Evolutionary conservation across 73 alveolate species (phyloP).

Genomic region (Paramecium bursaria): DNA sequence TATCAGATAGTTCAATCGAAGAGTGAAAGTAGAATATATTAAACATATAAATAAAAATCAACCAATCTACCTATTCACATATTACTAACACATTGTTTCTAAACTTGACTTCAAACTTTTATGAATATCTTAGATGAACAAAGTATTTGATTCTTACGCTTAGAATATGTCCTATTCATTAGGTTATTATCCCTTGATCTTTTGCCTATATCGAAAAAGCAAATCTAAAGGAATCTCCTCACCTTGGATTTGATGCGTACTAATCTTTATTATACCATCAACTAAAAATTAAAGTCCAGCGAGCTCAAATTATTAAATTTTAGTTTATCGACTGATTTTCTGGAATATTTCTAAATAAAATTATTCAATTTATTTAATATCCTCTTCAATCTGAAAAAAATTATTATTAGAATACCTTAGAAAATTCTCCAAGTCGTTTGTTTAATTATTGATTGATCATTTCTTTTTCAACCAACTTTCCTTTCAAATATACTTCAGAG

Average conservation of each 20-base stretch:
- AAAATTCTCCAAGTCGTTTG: neutral
- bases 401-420: neutral
- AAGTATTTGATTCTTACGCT: no score
- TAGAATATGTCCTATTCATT: no score
- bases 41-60: no score
- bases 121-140: no score
- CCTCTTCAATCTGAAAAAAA: neutral
- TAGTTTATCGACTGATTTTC: neutral
- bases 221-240: neutral
- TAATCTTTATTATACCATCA: no score
- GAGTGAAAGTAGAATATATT: no score
- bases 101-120: no score
- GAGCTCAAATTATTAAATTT: neutral
- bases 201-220: neutral
- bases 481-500: neutral
- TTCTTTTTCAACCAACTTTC: neutral
- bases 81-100: no score
- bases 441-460: no score
- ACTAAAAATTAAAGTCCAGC: neutral
- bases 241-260: neutral
- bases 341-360: neutral
- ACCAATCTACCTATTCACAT: no score
- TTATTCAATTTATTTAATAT: neutral
- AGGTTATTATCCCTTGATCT: no score
- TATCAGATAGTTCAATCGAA: slow-evolving; percentile 10